phyloP scores from a whole-genome alignment of 2,329 filamentous ascomycete species.

The Pseudogymnoascus sp. region DNA sequence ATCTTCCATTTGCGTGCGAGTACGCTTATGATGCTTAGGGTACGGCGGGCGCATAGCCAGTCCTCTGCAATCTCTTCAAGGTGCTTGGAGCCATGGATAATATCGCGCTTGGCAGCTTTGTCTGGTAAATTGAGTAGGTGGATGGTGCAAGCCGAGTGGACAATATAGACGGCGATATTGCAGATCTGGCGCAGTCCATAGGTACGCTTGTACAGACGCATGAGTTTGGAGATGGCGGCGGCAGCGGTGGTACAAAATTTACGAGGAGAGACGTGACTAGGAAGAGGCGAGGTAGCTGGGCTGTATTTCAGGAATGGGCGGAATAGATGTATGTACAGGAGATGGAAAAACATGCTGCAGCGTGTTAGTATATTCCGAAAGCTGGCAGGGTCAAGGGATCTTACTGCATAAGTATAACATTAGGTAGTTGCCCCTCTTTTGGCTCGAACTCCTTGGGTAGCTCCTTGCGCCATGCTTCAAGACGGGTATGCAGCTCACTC shows the following conservation, averaged over 20 bases:
- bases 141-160: slow-evolving; percentile 89
- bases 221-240: slow-evolving; percentile 82
- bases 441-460: slow-evolving; percentile 82
- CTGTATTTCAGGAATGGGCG: slow-evolving; percentile 90
- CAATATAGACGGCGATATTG: slow-evolving; percentile 93
- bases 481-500: slow-evolving; percentile 78
- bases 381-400: background rate
- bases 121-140: slow-evolving; percentile 89
- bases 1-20: slow-evolving; percentile 86
- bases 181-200: slow-evolving; percentile 90
- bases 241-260: slow-evolving; percentile 88
- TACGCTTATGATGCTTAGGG: slow-evolving; percentile 75
- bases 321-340: slow-evolving; percentile 93
- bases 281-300: slow-evolving; percentile 71
- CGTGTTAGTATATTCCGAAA: background rate
- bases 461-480: slow-evolving; percentile 82
- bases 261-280: slow-evolving; percentile 78
- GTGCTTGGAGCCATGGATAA: slow-evolving; percentile 83
- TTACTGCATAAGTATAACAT: slow-evolving; percentile 58
- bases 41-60: slow-evolving; percentile 83
- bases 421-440: slow-evolving; percentile 80
- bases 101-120: slow-evolving; percentile 81
- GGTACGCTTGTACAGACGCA: slow-evolving; percentile 85
- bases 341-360: slow-evolving; percentile 88
- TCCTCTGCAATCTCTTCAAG: slow-evolving; percentile 93